These are phyloP conservation scores for Alisma plantagoaquatica DNA, from an alignment of 106 monocot species.

Conservation along the genomic window DNA sequence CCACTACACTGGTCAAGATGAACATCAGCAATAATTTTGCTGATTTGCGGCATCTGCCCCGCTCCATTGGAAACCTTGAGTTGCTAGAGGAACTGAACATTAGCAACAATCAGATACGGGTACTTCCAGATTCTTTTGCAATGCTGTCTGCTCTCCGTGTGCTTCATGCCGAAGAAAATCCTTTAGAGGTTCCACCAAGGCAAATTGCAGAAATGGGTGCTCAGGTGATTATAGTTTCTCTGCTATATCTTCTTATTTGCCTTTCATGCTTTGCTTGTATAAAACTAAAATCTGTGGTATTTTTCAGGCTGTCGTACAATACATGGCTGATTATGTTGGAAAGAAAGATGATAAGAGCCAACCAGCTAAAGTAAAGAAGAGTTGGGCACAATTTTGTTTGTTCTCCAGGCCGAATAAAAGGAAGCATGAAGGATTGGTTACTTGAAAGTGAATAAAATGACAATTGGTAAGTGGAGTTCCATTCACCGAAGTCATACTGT, in stretches of 20 bases:
- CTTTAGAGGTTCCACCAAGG: conserved; percentile 42
- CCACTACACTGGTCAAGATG: conserved; percentile 29
- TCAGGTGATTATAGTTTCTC: conserved; percentile 14
- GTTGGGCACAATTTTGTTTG: conserved; percentile 51
- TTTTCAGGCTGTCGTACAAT: conserved; percentile 51
- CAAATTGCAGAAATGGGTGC: conserved; percentile 29
- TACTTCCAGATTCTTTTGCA: conserved; percentile 41
- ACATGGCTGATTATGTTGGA: conserved; percentile 46
- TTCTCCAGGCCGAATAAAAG: conserved; percentile 50
- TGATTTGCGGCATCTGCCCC: conserved; percentile 30
- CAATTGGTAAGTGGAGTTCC: no score
- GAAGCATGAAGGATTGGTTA: conserved; percentile 29
- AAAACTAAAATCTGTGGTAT: neutral
- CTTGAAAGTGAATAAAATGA: no score
- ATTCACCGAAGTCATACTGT: no score
- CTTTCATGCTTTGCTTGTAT: neutral
- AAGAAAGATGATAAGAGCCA: conserved; percentile 29
- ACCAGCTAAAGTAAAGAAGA: conserved; percentile 33
- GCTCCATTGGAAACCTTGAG: conserved; percentile 44
- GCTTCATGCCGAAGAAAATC: conserved; percentile 39
- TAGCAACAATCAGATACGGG: conserved; percentile 48
- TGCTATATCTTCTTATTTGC: neutral
- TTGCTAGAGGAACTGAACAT: conserved; percentile 45
- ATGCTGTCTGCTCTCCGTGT: conserved; percentile 29
- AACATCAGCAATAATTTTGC: conserved; percentile 55